phyloP scores from a whole-genome alignment of 495 filamentous ascomycete genomes.

The Penicilliopsis zonata region DNA sequence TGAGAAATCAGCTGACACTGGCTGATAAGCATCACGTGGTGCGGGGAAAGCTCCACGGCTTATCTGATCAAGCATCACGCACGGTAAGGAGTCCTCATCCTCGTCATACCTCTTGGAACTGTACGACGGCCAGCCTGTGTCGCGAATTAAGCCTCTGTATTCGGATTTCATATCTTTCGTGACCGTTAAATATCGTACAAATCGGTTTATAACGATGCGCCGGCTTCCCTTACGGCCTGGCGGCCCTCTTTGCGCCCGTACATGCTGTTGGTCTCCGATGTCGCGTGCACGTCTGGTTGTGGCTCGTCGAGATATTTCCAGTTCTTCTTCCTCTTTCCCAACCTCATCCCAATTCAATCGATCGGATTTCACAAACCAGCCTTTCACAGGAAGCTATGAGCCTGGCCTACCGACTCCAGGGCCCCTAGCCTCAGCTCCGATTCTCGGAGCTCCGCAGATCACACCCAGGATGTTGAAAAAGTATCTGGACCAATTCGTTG shows the following conservation, averaged over 20 bases:
- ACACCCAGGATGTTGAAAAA: constrained; percentile 79
- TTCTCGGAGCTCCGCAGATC: constrained; percentile 55
- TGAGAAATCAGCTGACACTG: constrained; percentile 1
- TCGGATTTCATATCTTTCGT: neutral
- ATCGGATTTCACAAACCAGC: constrained; percentile 51
- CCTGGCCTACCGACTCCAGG: constrained; percentile 48
- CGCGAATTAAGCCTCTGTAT: too few species aligned
- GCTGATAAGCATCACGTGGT: constrained; percentile 12
- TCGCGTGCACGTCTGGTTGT: neutral
- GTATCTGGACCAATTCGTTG: constrained; percentile 89
- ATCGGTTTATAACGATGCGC: constrained; percentile 11
- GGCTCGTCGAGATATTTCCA: constrained; percentile 16
- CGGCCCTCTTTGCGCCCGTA: constrained; percentile 3
- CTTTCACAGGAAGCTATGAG: constrained; percentile 69
- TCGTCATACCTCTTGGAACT: neutral
- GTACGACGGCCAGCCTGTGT: too few species aligned
- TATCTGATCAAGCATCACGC: constrained; percentile 2
- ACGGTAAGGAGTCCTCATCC: constrained; percentile 1
- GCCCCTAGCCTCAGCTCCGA: constrained; percentile 42
- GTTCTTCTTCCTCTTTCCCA: constrained; percentile 21
- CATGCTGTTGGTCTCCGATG: constrained; percentile 12
- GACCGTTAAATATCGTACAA: neutral
- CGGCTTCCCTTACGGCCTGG: constrained; percentile 10
- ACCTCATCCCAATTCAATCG: constrained; percentile 43
- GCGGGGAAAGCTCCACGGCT: constrained; percentile 11